Base-by-base conservation (phyloP, 768 basidiomycete species). In the Pilatotrama ljubarskyi region DNA sequence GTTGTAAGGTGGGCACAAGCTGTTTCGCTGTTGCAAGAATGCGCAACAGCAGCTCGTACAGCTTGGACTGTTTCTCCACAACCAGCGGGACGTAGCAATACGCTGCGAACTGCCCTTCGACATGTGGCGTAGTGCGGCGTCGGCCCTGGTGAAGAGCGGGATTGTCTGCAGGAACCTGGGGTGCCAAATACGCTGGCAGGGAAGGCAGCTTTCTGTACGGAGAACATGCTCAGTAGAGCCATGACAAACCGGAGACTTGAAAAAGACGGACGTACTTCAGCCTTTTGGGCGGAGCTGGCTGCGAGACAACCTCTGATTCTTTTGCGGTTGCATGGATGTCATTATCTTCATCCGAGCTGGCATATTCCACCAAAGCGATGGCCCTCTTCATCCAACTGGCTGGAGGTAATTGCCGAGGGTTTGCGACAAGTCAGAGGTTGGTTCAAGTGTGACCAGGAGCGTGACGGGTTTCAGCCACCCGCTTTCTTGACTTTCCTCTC, bases 61-160 rank as follows among this genome's bases (percentile, higher is more conserved):
- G 73, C 14, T 74, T 64, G 18, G 82, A 78, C 32, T 66, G 70
- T 38, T 69, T 76, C 48, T 75, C 72, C 26, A 88, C 64, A 53
- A 69, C 64, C 68, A 95, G 67, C 0, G 87, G 82, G 11, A 93
- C 77, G 69, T 89, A 95, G 53, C 95, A 80, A 74, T 95, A 84
- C 4, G 88, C 79, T 0, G 87, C 85, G 70, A 84, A 95, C 68
- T 95, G 93, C 0, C 95, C 95, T 13, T 93, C 89, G 4, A 93
- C 85, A 69, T 93, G 91, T 2, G 93, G 92, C 0, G 77, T 79
- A 0, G 85, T 78, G 29, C 95, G 84, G 47, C 77, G 78, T 29
- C 95, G 84, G 14, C 95, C 95, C 76, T 95, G 93, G 70, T 97
- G 95, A 15, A 84, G 74, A 3, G 85, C 74, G 2, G 94, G 93